phyloP scores from a whole-genome alignment of 805 yeast species.

The Candida awuae region DNA sequence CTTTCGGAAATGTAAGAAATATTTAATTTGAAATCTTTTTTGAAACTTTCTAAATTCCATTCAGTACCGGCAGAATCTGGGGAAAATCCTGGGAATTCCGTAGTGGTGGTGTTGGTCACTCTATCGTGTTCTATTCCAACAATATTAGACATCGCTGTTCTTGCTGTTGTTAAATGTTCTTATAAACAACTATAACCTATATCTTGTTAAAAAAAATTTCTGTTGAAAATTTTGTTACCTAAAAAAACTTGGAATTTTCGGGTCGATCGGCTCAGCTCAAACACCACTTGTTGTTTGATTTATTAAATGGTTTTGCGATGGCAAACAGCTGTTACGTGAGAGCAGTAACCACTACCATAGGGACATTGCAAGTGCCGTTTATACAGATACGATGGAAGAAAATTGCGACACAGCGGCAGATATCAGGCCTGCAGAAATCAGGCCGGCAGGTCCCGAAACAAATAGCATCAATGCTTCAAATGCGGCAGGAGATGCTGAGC shows the following conservation, averaged over 20 bases:
- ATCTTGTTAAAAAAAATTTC: background rate
- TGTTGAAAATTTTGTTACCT: no score
- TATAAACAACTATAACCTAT: no score
- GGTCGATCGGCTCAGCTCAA: background rate
- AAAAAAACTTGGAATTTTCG: background rate
- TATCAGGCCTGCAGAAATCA: no score
- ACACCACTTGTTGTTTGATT: conserved; percentile 2
- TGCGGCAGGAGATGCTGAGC: no score
- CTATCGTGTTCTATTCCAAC: conserved; percentile 87
- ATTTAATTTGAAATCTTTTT: conserved; percentile 54
- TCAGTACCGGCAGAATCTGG: conserved; percentile 47
- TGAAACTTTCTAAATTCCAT: conserved; percentile 82
- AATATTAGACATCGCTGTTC: conserved; percentile 38
- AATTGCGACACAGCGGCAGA: no score
- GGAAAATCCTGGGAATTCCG: conserved; percentile 86
- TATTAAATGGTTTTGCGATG: no score
- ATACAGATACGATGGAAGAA: no score
- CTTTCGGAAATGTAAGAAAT: conserved; percentile 60
- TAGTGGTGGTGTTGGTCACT: conserved; percentile 80
- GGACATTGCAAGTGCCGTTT: no score
- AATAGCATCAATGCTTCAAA: no score
- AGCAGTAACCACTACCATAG: no score
- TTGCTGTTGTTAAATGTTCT: background rate
- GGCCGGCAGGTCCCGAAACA: no score
- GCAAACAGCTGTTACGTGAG: no score